These are phyloP conservation scores for Dissophora globulifera DNA, from an alignment of 192 early-diverging fungal species.

Conservation along the genomic window DNA sequence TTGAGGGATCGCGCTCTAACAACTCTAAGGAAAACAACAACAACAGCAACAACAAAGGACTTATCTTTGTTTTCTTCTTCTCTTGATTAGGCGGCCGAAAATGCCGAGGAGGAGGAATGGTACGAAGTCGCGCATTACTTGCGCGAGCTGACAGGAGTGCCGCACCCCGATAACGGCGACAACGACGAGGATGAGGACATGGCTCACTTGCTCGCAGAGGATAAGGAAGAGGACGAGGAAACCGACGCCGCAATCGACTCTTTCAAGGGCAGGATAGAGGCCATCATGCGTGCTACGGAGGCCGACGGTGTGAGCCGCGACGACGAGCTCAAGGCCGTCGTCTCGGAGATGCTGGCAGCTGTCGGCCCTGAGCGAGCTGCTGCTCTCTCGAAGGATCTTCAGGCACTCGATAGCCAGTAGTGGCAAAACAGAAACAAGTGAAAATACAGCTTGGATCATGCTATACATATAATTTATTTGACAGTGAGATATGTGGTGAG, in stretches of 20 bases:
- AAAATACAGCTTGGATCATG: background rate
- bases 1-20: too few species aligned
- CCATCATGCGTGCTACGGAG: slow-evolving; percentile 67
- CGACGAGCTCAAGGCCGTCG: slow-evolving; percentile 67
- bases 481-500: too few species aligned
- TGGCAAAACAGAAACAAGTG: background rate
- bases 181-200: slow-evolving; percentile 40
- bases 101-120: slow-evolving; percentile 72
- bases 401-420: slow-evolving; percentile 13
- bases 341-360: slow-evolving; percentile 54
- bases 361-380: slow-evolving; percentile 17
- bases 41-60: too few species aligned
- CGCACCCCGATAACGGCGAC: slow-evolving; percentile 56
- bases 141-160: slow-evolving; percentile 63
- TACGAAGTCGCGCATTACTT: slow-evolving; percentile 73
- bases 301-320: slow-evolving; percentile 64
- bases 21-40: too few species aligned
- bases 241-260: slow-evolving; percentile 25
- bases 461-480: too few species aligned
- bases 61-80: slow-evolving; percentile 1
- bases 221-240: slow-evolving; percentile 39
- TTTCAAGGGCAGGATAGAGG: slow-evolving; percentile 63
- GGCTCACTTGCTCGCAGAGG: slow-evolving; percentile 37
- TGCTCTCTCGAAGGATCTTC: slow-evolving; percentile 24
- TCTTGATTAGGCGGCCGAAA: slow-evolving; percentile 53